Percentiles rank a stretch among this genome's conserved stretches.
These are phyloP conservation scores for Wickerhamomyces silvicola DNA, from an alignment of 805 yeast species.

Conservation along the genomic window DNA sequence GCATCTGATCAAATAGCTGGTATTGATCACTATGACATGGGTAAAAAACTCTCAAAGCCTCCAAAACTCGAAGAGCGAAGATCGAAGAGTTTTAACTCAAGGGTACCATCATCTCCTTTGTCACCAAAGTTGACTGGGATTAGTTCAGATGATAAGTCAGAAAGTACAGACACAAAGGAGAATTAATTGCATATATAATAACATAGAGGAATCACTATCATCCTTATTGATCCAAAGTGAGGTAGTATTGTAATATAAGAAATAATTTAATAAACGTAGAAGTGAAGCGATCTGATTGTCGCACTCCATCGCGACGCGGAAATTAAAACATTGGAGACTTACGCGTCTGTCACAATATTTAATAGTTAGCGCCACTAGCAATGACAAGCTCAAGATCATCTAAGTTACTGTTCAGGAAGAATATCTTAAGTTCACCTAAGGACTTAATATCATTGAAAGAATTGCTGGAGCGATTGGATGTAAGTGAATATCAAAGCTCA, in stretches of 20 bases:
- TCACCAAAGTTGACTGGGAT: too few species aligned
- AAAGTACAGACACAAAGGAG: neutral
- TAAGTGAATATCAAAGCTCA: constrained; percentile 11
- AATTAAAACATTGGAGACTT: neutral
- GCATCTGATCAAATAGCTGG: constrained; percentile 43
- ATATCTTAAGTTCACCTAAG: constrained; percentile 49
- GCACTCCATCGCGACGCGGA: too few species aligned
- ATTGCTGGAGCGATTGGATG: constrained; percentile 47
- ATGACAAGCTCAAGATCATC: constrained; percentile 15
- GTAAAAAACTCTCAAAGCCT: constrained; percentile 12
- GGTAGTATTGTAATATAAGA: too few species aligned
- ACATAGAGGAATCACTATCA: too few species aligned
- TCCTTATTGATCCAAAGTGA: too few species aligned
- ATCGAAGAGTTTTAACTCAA: neutral
- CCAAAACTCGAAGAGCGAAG: too few species aligned
- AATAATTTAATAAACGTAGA: too few species aligned
- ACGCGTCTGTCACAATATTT: constrained; percentile 1
- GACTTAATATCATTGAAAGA: constrained; percentile 58
- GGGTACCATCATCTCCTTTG: too few species aligned
- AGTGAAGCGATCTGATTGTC: too few species aligned
- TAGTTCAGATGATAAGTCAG: constrained; percentile 1
- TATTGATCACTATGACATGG: constrained; percentile 24
- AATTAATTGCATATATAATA: too few species aligned
- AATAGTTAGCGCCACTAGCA: neutral
- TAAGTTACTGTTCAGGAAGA: constrained; percentile 34